A percentile compares a stretch with the other conserved stretches of the same genome.
Evolutionary conservation across 768 basidiomycete species (phyloP).

Genomic region (Tulasnella sp.): DNA sequence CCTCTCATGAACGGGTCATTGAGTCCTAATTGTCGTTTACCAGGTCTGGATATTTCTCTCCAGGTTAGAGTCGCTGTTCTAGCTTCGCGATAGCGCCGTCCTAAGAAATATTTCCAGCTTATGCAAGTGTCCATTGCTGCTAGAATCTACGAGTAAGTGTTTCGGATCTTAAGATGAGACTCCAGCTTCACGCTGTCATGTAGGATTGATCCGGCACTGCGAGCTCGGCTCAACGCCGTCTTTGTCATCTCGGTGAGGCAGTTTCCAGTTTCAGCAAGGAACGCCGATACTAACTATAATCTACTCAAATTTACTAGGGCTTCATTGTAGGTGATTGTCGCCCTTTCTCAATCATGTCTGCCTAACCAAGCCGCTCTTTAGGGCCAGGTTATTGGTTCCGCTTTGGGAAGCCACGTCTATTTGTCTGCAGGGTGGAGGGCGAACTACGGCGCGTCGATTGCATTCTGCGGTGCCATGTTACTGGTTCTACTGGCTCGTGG

Average conservation of each 20-base stretch:
- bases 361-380: constrained; percentile 51
- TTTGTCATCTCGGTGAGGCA: constrained; percentile 64
- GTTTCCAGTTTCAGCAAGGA: not conserved
- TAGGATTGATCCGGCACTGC: constrained; percentile 51
- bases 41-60: constrained; percentile 14
- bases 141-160: constrained; percentile 23
- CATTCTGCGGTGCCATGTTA: constrained; percentile 59
- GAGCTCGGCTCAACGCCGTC: constrained; percentile 77
- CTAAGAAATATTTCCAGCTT: not conserved
- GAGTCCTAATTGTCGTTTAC: not conserved
- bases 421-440: constrained; percentile 71
- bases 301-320: constrained; percentile 24
- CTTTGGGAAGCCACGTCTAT: constrained; percentile 73
- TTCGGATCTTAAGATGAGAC: not conserved
- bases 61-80: not conserved
- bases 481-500: constrained; percentile 65
- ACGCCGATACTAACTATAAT: not conserved
- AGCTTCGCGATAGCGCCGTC: not conserved
- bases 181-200: not conserved
- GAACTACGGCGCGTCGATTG: constrained; percentile 63
- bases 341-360: not conserved
- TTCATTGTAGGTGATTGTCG: constrained; percentile 30
- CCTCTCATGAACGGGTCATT: not conserved
- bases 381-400: constrained; percentile 82
- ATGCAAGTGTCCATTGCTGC: constrained; percentile 10